These are phyloP conservation scores for Uronychia binucleata DNA, from an alignment of 73 alveolate species.

Conservation along the genomic window DNA sequence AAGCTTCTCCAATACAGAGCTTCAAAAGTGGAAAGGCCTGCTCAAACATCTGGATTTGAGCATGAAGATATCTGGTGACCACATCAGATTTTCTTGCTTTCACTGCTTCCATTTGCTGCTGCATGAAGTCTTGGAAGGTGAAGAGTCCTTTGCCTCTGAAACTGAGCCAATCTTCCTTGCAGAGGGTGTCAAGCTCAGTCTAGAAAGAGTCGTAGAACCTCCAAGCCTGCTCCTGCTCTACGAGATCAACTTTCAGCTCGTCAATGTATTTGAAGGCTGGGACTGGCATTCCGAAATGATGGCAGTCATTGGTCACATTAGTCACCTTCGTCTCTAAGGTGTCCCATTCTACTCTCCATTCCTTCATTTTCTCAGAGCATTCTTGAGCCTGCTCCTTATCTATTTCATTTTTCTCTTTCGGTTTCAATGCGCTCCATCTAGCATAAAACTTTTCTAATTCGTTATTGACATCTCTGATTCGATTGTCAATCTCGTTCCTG, in stretches of 20 bases:
- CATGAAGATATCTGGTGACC: conserved; percentile 67
- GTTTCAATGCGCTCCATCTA: conserved; percentile 97
- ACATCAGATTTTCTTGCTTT: conserved; percentile 68
- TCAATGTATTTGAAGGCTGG: conserved; percentile 84
- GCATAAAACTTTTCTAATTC: conserved; percentile 92
- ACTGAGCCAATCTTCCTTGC: conserved; percentile 98
- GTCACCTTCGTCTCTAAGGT: conserved; percentile 84
- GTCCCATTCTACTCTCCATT: conserved; percentile 93
- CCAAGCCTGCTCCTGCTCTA: conserved; percentile 90
- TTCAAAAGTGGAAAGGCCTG: conserved; percentile 94
- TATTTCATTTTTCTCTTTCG: conserved; percentile 94
- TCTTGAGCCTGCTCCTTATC: conserved; percentile 96
- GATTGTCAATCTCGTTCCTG: conserved; percentile 84
- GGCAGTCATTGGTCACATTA: conserved; percentile 88
- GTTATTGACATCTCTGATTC: conserved; percentile 78
- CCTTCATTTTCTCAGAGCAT: conserved; percentile 88
- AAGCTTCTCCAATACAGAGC: conserved; percentile 98
- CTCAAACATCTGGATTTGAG: conserved; percentile 86
- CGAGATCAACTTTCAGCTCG: conserved; percentile 90
- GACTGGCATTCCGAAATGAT: conserved; percentile 88
- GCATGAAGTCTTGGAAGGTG: conserved; percentile 80
- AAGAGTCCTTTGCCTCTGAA: conserved; percentile 94
- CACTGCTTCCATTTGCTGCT: conserved; percentile 61
- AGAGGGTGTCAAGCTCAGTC: conserved; percentile 92
- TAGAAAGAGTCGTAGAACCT: conserved; percentile 93